phyloP scores from a whole-genome alignment of 2,329 filamentous ascomycete species.

The Monilinia fructigena region DNA sequence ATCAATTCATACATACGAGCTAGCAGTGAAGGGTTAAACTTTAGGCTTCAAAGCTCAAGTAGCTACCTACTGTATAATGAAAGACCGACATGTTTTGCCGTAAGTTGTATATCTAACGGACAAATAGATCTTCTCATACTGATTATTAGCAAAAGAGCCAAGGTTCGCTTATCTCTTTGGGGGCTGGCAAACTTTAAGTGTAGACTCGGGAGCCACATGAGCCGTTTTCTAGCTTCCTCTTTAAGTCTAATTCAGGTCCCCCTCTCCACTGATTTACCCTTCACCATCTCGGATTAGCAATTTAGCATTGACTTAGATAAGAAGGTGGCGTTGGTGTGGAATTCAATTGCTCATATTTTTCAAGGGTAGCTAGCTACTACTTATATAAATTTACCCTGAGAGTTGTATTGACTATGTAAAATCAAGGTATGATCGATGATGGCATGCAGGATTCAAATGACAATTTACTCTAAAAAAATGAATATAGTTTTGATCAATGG shows the following conservation, averaged over 20 bases:
- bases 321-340: background rate
- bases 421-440: background rate
- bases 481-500: background rate
- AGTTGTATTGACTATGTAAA: background rate
- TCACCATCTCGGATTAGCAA: background rate
- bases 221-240: constrained; percentile 20
- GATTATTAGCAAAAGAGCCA: no score
- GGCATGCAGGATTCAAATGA: background rate
- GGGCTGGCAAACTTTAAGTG: no score
- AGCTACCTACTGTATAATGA: background rate
- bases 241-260: constrained; percentile 9
- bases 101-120: no score
- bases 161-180: constrained; percentile 11
- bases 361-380: constrained; percentile 6
- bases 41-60: background rate
- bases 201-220: background rate
- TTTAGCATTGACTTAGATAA: background rate
- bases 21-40: background rate
- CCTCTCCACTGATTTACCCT: background rate
- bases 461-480: background rate
- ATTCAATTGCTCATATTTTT: background rate
- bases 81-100: no score
- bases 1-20: background rate
- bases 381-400: background rate
- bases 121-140: no score